Base-by-base conservation (phyloP, 176 grass and related monocot species). In the Chrysopogon serrulatus region DNA sequence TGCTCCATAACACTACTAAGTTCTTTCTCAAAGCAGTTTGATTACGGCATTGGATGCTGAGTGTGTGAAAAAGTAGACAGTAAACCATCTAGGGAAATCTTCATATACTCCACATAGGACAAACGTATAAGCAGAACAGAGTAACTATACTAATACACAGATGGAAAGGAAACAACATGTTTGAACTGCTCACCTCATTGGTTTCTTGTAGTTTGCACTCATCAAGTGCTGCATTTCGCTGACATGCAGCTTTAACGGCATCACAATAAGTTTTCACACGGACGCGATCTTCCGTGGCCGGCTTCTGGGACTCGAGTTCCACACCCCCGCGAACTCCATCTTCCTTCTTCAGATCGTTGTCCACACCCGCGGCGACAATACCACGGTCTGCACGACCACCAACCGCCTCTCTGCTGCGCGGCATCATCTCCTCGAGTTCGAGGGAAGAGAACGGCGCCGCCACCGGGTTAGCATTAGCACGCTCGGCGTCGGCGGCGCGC, bases 111-210 rank as follows among this genome's bases (percentile, higher is more conserved):
- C n/a, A 26, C 10, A 59, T 12, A 10, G 9, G 9, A 59, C n/a
- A 74, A 65, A 27, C 5, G 10, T 27, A 56, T 35, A 42, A 14
- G 45, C 45, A 67, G 76, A 34, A 44, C 13, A 37, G 19, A 85
- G n/a, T 7, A n/a, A n/a, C n/a, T n/a, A 39, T 57, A 21, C 21
- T 10, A 24, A 24, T 4, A 57, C 57, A 4, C 24, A 13, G 13
- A 36, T 51, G 9, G 37, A 51, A 49, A 21, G 15, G 14, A 62
- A 61, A 24, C 35, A 68, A 3, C 39, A 51, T 21, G 9, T 32
- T 32, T 4, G 69, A 28, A 32, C 27, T 70, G 65, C 77, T 89
- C 31, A 89, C 77, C 87, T 81, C 49, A 69, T 2, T 37, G 40
- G 70, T 13, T 73, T 54, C 74, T 23, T 11, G 37, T 10, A 15